A percentile compares a stretch with the other conserved stretches of the same genome.
These are phyloP conservation scores for Maudiozyma saulgeensis DNA, from an alignment of 805 yeast genomes.

Conservation along the genomic window DNA sequence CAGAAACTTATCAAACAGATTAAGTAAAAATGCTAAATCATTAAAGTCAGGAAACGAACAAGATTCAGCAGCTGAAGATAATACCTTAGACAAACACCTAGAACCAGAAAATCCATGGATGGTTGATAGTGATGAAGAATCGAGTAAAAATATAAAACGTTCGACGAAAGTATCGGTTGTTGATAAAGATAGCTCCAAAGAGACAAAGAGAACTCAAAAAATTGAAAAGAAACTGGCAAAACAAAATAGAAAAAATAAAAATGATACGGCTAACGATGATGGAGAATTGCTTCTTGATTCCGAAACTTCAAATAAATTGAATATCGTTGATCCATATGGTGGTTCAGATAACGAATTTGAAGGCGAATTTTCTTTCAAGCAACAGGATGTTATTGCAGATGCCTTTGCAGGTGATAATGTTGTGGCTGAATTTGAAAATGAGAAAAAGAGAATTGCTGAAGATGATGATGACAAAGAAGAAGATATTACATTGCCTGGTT, in stretches of 20 bases:
- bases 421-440: slow-evolving; percentile 63
- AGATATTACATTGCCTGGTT: slow-evolving; percentile 85
- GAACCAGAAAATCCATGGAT: slow-evolving; percentile 46
- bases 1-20: slow-evolving; percentile 35
- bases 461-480: slow-evolving; percentile 85
- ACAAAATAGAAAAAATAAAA: slow-evolving; percentile 9
- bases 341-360: slow-evolving; percentile 39
- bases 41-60: slow-evolving; percentile 4
- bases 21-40: slow-evolving; percentile 3
- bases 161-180: slow-evolving; percentile 40
- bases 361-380: slow-evolving; percentile 50
- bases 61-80: background rate
- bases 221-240: slow-evolving; percentile 29
- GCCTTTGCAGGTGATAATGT: slow-evolving; percentile 99
- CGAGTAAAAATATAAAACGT: slow-evolving; percentile 23
- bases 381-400: slow-evolving; percentile 70
- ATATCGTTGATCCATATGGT: slow-evolving; percentile 40
- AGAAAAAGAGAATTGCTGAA: slow-evolving; percentile 53
- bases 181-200: slow-evolving; percentile 41
- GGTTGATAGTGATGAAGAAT: slow-evolving; percentile 24
- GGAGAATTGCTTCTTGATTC: slow-evolving; percentile 35
- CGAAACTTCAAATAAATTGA: slow-evolving; percentile 39
- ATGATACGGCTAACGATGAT: slow-evolving; percentile 29
- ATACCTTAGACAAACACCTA: slow-evolving; percentile 1
- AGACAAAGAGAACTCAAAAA: slow-evolving; percentile 40